Conservation (phyloP, 2,329 filamentous ascomycete species). For the Fusarium floridanum region DNA sequence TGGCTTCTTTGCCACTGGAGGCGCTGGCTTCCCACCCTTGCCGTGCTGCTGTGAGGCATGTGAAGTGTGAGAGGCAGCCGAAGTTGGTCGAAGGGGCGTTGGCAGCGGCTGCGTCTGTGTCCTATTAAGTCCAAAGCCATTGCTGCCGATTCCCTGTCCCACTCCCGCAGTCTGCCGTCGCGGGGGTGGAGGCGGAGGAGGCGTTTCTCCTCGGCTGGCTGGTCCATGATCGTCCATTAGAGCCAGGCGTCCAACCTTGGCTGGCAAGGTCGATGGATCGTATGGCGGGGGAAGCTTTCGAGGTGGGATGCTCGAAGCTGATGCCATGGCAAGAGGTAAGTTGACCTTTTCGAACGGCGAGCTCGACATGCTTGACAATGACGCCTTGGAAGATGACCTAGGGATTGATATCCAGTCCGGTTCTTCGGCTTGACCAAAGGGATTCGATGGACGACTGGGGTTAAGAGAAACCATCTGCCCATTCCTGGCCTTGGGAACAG, state of each 20-base stretch:
- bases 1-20: slow-evolving; percentile 74
- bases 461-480: slow-evolving; percentile 75
- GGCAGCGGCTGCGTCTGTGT: slow-evolving; percentile 46
- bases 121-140: slow-evolving; percentile 39
- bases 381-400: slow-evolving; percentile 65
- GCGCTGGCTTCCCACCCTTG: slow-evolving; percentile 58
- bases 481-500: slow-evolving; percentile 68
- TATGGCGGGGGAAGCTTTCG: slow-evolving; percentile 66
- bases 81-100: slow-evolving; percentile 50
- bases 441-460: slow-evolving; percentile 81
- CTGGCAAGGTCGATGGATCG: slow-evolving; percentile 61
- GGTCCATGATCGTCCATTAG: slow-evolving; percentile 56
- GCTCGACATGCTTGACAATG: slow-evolving; percentile 69
- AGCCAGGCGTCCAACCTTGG: slow-evolving; percentile 60
- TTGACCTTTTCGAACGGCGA: slow-evolving; percentile 71
- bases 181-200: slow-evolving; percentile 61
- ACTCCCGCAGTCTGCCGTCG: slow-evolving; percentile 54
- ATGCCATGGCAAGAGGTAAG: slow-evolving; percentile 60
- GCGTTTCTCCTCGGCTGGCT: slow-evolving; percentile 50
- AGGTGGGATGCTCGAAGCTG: slow-evolving; percentile 59
- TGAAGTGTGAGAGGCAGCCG: slow-evolving; percentile 52
- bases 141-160: slow-evolving; percentile 18
- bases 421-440: slow-evolving; percentile 80
- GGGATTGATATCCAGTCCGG: slow-evolving; percentile 85
- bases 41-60: slow-evolving; percentile 48